phyloP scores from a whole-genome alignment of 768 basidiomycete species.

The Xerocomellus intermedius region DNA sequence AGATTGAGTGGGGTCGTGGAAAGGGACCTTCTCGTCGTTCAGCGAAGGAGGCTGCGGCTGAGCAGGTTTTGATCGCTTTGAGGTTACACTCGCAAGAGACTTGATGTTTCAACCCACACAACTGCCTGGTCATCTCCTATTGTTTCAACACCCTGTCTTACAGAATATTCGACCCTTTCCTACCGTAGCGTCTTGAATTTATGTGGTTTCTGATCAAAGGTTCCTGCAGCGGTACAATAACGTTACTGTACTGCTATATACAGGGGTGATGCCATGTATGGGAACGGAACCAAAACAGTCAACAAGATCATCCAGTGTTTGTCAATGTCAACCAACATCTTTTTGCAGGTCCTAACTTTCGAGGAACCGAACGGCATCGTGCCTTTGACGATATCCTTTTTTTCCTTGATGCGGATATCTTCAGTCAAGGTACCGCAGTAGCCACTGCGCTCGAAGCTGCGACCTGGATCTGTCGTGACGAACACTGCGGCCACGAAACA shows the following conservation, averaged over 20 bases:
- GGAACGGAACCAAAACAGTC: constrained; percentile 9
- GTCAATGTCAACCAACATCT: neutral
- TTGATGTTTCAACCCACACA: neutral
- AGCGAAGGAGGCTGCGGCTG: constrained; percentile 25
- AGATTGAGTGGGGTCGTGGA: constrained; percentile 24
- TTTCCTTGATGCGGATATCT: neutral
- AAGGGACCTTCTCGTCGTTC: constrained; percentile 12
- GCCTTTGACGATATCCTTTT: neutral
- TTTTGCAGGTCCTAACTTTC: neutral
- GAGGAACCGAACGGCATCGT: neutral
- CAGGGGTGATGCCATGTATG: constrained; percentile 18
- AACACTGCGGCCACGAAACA: neutral
- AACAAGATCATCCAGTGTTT: constrained; percentile 7
- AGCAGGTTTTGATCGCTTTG: constrained; percentile 16
- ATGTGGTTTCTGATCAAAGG: neutral
- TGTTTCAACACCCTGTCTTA: neutral
- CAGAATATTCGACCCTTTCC: neutral
- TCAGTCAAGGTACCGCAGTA: constrained; percentile 4
- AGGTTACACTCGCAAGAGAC: neutral
- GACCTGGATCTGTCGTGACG: neutral
- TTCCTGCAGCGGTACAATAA: neutral
- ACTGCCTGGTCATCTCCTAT: neutral
- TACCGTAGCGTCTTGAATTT: neutral
- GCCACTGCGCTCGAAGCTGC: constrained; percentile 3
- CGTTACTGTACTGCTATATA: too few species aligned